Evolutionary conservation across 1,284 basidiomycete species (phyloP).

Genomic region (Microbotryomycetes sp.): DNA sequence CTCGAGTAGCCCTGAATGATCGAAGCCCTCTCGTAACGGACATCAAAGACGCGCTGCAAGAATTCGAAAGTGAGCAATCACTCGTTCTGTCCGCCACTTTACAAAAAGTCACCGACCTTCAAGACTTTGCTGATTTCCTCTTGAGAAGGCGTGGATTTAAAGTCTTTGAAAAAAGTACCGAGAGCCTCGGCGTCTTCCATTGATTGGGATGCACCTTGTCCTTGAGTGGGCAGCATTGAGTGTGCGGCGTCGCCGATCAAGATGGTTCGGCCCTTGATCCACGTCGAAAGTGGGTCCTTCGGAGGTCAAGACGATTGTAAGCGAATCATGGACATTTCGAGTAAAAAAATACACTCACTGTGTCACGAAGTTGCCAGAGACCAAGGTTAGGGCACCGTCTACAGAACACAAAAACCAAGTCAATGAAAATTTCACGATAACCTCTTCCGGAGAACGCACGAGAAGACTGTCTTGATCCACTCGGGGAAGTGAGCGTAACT

Average conservation of each 20-base stretch:
- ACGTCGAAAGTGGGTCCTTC: slow-evolving; percentile 34
- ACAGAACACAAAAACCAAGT: slow-evolving; percentile 39
- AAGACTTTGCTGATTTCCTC: not conserved
- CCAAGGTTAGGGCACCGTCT: slow-evolving; percentile 32
- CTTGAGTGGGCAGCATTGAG: slow-evolving; percentile 34
- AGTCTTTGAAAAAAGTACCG: slow-evolving; percentile 13
- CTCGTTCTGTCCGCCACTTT: too few relatives aligned
- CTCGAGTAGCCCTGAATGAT: slow-evolving; percentile 35
- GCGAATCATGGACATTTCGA: slow-evolving; percentile 39
- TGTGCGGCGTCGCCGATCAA: slow-evolving; percentile 40
- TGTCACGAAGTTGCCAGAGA: slow-evolving; percentile 40
- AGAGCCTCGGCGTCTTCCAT: slow-evolving; percentile 37
- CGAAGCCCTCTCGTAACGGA: slow-evolving; percentile 31
- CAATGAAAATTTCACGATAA: too few relatives aligned
- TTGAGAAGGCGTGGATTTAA: not conserved
- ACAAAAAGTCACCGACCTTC: too few relatives aligned
- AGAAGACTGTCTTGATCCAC: slow-evolving; percentile 36
- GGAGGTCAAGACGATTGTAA: too few relatives aligned
- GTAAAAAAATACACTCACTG: slow-evolving; percentile 38
- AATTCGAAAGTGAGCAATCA: too few relatives aligned
- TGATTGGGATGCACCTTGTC: slow-evolving; percentile 35
- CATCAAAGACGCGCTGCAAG: not conserved
- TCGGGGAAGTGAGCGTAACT: slow-evolving; percentile 32
- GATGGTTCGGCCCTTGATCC: slow-evolving; percentile 35
- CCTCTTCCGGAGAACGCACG: too few relatives aligned